These are phyloP conservation scores for Neolentinus lepideus DNA, from an alignment of 1,284 basidiomycete species.

Conservation along the genomic window DNA sequence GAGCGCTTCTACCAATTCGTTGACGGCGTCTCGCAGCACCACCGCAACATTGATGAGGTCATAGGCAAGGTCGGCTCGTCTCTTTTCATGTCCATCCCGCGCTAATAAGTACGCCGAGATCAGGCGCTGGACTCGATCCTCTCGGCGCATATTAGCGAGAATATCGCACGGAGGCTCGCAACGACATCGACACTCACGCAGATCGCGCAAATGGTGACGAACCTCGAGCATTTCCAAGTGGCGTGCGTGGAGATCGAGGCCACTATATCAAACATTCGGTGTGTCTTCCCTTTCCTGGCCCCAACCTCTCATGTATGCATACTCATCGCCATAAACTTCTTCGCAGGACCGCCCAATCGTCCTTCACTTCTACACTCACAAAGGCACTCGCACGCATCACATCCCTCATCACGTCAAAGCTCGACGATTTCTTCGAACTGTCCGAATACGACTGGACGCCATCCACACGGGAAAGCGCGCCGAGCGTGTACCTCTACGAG, in stretches of 20 bases:
- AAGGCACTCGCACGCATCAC: slow-evolving; percentile 78
- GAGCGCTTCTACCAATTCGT: slow-evolving; percentile 97
- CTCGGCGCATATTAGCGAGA: slow-evolving; percentile 73
- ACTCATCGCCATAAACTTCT: slow-evolving; percentile 48
- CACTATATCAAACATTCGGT: slow-evolving; percentile 82
- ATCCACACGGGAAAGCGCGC: slow-evolving; percentile 52
- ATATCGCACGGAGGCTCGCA: slow-evolving; percentile 68
- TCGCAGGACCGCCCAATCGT: slow-evolving; percentile 77
- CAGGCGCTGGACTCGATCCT: slow-evolving; percentile 88
- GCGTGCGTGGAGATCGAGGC: slow-evolving; percentile 84
- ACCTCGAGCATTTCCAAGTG: slow-evolving; percentile 87
- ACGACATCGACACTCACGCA: slow-evolving; percentile 84
- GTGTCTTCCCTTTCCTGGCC: slow-evolving; percentile 5
- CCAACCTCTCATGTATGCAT: not conserved
- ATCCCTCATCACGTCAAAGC: slow-evolving; percentile 81
- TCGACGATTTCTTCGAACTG: slow-evolving; percentile 95
- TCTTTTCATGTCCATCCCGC: not conserved
- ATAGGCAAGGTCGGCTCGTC: slow-evolving; percentile 64
- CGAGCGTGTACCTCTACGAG: slow-evolving; percentile 92
- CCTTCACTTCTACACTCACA: slow-evolving; percentile 67
- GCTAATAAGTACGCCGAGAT: not conserved
- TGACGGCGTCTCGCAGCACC: slow-evolving; percentile 89
- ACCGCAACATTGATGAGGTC: slow-evolving; percentile 89
- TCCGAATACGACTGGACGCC: slow-evolving; percentile 95
- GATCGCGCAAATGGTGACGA: slow-evolving; percentile 90